A percentile compares a stretch with the other conserved stretches of the same genome.
These are phyloP conservation scores for Gracilariopsis chorda DNA, from an alignment of 23 red algal genomes.

Conservation along the genomic window DNA sequence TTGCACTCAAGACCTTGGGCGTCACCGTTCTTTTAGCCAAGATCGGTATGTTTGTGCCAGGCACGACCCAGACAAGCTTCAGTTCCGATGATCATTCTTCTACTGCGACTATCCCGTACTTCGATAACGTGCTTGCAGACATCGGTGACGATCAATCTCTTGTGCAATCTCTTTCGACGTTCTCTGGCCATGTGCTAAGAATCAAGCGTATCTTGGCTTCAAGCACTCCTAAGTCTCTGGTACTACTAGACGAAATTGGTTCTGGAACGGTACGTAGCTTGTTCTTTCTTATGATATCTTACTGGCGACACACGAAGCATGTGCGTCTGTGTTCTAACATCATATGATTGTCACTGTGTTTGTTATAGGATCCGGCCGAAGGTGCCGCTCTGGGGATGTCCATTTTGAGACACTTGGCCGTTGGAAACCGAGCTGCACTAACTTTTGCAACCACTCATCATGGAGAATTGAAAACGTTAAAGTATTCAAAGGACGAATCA, in stretches of 20 bases:
- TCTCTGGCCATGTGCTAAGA: constrained; percentile 88
- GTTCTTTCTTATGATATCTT: no score
- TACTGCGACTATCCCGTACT: constrained; percentile 79
- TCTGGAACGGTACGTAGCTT: constrained; percentile 77
- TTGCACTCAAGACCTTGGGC: constrained; percentile 87
- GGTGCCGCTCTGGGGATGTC: constrained; percentile 91
- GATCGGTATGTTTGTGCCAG: constrained; percentile 79
- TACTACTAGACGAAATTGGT: constrained; percentile 97
- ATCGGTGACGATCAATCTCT: constrained; percentile 98
- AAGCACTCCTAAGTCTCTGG: constrained; percentile 52
- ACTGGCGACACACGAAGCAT: no score
- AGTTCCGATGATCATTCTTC: constrained; percentile 27
- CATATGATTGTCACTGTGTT: no score
- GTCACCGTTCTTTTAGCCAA: constrained; percentile 86
- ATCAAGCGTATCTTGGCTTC: constrained; percentile 77
- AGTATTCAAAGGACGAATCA: constrained; percentile 52
- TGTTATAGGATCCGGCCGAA: constrained; percentile 89
- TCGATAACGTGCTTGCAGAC: constrained; percentile 88
- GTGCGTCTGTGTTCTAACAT: no score
- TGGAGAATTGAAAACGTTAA: constrained; percentile 90
- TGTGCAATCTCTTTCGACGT: constrained; percentile 82
- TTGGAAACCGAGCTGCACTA: constrained; percentile 51
- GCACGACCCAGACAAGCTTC: neutral
- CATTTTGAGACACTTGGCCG: constrained; percentile 75
- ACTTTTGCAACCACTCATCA: constrained; percentile 98